Evolutionary conservation across 768 basidiomycete genomes (phyloP), one percentile per base, ranked within the genome.

Genomic region (Lentinula sp.): DNA sequence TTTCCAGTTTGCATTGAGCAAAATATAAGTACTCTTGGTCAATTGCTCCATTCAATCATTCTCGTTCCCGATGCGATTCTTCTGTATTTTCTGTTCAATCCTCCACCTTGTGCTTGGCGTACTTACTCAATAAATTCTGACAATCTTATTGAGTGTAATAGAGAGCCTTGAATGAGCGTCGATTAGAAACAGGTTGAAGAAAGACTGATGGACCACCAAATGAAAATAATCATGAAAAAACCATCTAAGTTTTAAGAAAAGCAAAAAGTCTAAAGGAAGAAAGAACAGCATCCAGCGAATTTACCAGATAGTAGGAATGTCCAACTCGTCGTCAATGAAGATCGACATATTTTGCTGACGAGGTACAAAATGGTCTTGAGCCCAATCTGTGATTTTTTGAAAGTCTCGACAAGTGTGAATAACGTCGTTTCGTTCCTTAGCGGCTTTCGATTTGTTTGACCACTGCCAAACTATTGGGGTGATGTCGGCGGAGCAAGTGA

Each of bases 381-480:
- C 61, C 61, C 61, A 62, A 7, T 43, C 35, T 46, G 37, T 57
- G 3, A 59, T 42, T 12, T 55, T 59, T 28, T 62, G 43, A 35
- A 60, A 62, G 28, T 62, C 39, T 37, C 45, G 57, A 66, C 76
- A 10, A 56, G 68, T 63, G 54, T 70, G 69, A 18, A 69, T 57
- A n/a, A 69, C 61, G 62, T 70, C 66, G 9, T 61, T 48, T 18
- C 68, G 57, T 50, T 65, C 65, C 42, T 64, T 66, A 6, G 63
- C 65, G 20, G 64, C 65, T 32, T 67, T 57, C 16, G 61, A 64
- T 51, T 55, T 60, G 18, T 65, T 64, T 1, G 65, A 66, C 69
- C 69, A 70, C 46, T 66, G 67, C 69, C 69, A 70, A 35, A 70
- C 68, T 50, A 66, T 65, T 18, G 67, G 59, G 3, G 66, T 65